These are phyloP conservation scores for Rutidosis leptorrhynchoides DNA, from an alignment of 129 eudicot genomes.

Conservation along the genomic window DNA sequence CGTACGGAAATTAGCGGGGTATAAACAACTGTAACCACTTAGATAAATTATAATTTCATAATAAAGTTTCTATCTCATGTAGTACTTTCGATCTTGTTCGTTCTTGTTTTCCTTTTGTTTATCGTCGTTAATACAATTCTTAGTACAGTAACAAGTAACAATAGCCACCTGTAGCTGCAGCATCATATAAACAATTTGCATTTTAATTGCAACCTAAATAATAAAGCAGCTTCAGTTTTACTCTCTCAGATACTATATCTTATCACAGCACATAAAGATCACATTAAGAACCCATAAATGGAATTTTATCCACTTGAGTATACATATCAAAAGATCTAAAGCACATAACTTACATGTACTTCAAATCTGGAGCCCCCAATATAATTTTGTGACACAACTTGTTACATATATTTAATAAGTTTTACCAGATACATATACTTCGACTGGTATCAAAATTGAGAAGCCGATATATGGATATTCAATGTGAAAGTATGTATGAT, in stretches of 20 bases:
- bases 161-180: neutral
- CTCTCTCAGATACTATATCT: neutral
- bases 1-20: too few relatives aligned
- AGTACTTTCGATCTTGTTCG: too few relatives aligned
- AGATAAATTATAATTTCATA: too few relatives aligned
- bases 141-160: neutral
- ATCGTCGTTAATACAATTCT: neutral
- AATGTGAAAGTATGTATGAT: neutral
- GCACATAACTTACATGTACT: neutral
- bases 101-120: too few relatives aligned
- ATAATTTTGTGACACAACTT: neutral
- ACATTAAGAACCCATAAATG: neutral
- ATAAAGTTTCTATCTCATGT: too few relatives aligned
- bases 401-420: neutral
- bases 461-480: neutral
- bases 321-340: neutral
- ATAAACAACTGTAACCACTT: too few relatives aligned
- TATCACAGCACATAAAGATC: neutral
- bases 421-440: neutral
- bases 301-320: neutral
- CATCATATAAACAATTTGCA: neutral
- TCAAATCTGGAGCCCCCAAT: neutral
- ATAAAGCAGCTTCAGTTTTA: neutral
- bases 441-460: neutral
- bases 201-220: neutral